Conservation (phyloP, 352 stramenopile genomes). For the Phytophthora quininea region DNA sequence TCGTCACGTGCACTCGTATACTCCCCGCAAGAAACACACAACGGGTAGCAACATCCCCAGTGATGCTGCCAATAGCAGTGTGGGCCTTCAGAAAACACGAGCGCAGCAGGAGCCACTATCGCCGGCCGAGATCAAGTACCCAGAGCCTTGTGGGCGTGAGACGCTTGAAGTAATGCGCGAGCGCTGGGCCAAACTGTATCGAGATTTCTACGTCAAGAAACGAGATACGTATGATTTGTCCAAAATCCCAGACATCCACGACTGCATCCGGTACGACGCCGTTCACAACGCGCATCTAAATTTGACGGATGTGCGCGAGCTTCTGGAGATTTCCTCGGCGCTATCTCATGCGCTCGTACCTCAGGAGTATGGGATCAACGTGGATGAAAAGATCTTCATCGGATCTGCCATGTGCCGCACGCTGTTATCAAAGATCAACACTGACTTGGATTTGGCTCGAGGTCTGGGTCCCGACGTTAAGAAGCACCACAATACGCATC, state of each 20-base stretch:
- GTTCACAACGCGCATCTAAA: constrained; percentile 98
- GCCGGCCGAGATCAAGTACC: constrained; percentile 71
- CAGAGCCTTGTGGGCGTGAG: constrained; percentile 83
- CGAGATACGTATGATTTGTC: constrained; percentile 94
- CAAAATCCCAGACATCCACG: constrained; percentile 98
- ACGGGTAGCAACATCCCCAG: constrained; percentile 41
- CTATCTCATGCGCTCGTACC: constrained; percentile 91
- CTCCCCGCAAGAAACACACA: constrained; percentile 42
- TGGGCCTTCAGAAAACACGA: constrained; percentile 30
- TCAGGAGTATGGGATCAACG: constrained; percentile 90
- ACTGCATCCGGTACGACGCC: constrained; percentile 98
- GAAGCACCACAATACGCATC: constrained; percentile 77
- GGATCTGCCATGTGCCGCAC: constrained; percentile 88
- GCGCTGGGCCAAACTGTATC: constrained; percentile 94
- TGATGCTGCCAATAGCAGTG: constrained; percentile 43
- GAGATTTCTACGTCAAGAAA: constrained; percentile 96
- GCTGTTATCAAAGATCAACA: constrained; percentile 88
- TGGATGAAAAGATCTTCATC: constrained; percentile 88
- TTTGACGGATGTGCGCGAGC: constrained; percentile 91
- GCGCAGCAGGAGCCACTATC: constrained; percentile 33
- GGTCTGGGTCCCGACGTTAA: constrained; percentile 47
- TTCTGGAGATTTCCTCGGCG: constrained; percentile 94
- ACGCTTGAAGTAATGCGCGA: constrained; percentile 89
- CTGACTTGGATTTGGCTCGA: constrained; percentile 83
- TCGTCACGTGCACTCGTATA: constrained; percentile 67